Conservation (phyloP, 2,329 filamentous ascomycete genomes). For the Cercospora citrullina region DNA sequence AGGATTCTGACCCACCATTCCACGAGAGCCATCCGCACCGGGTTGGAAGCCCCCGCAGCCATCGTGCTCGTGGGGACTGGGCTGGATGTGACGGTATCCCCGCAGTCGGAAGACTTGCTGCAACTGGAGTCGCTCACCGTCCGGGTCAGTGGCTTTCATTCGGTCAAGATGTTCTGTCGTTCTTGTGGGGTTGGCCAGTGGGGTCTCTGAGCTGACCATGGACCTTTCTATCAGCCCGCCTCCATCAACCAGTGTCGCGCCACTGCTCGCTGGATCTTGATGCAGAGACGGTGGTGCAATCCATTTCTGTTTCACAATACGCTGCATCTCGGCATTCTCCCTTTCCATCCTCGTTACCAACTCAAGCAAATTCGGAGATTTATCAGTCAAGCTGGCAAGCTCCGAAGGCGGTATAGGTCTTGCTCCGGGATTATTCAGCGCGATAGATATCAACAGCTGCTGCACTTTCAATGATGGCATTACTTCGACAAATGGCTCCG, state of each 20-base stretch:
- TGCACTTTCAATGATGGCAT: conserved; percentile 3
- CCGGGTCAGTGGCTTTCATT: not conserved
- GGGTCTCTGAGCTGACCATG: not conserved
- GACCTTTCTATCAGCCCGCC: not conserved
- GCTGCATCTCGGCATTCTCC: not conserved
- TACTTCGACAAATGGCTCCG: not conserved
- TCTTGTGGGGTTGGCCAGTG: not conserved
- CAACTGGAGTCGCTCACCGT: not conserved
- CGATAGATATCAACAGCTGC: not conserved
- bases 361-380: not conserved
- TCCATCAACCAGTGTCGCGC: not conserved
- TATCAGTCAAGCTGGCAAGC: not conserved
- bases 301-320: not conserved
- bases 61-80: not conserved
- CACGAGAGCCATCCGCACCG: not conserved
- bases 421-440: not conserved
- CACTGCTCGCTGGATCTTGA: not conserved
- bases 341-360: not conserved
- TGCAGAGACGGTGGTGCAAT: not conserved
- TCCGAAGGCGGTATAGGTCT: conserved; percentile 9
- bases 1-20: not conserved
- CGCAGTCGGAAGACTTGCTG: not conserved
- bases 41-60: not conserved
- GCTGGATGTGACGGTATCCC: not conserved
- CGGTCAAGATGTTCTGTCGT: conserved; percentile 3